Base-by-base conservation (phyloP, 352 stramenopile species). In the Phytophthora pisi region DNA sequence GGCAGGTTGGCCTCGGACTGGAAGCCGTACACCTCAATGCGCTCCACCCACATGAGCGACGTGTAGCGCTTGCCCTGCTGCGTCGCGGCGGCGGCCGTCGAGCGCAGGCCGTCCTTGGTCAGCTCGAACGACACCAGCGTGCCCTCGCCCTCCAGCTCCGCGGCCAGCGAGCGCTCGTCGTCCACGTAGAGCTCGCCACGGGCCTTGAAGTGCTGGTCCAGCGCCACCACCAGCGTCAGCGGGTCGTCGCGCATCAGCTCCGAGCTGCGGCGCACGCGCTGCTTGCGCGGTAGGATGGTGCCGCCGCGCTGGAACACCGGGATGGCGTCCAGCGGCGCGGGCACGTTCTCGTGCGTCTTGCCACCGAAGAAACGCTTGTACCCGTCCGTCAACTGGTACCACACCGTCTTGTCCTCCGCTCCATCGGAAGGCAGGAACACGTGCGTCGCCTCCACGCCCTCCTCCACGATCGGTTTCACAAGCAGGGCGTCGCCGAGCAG, bases 241-340 rank as follows among this genome's bases (percentile, higher is more conserved):
- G 98, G 98, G 71, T 99, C 98, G 34, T 91, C 82, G n/a, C 73
- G 84, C 98, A 99, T 99, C 34, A 98, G 81, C 20, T 88, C 72
- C 54, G 96, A 93, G 61, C 84, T 98, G 53, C 98, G 88, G 45
- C 98, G 91, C 40, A 99, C 83, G 24, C 98, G 89, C 73, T 99
- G 92, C 77, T 99, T 98, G 57, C 96, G 86, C 23, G 97, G 86
- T 52, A 99, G 72, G 58, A 99, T 94, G 20, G 84, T 97, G 20
- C 97, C 97, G 36, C 95, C 96, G 56, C 97, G 90, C 64, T 99
- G 96, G 73, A 98, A 99, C 16, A 99, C 97, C 10, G 97, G 97
- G 50, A 98, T 98, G 60, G 91, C 97, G 64, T 99, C 96, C 61
- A 98, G 84, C 9, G 91, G 88, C 15, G 91, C 92, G 24, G 75